Conservation (phyloP, 2,329 filamentous ascomycete species). For the Teratosphaeria nubilosa region DNA sequence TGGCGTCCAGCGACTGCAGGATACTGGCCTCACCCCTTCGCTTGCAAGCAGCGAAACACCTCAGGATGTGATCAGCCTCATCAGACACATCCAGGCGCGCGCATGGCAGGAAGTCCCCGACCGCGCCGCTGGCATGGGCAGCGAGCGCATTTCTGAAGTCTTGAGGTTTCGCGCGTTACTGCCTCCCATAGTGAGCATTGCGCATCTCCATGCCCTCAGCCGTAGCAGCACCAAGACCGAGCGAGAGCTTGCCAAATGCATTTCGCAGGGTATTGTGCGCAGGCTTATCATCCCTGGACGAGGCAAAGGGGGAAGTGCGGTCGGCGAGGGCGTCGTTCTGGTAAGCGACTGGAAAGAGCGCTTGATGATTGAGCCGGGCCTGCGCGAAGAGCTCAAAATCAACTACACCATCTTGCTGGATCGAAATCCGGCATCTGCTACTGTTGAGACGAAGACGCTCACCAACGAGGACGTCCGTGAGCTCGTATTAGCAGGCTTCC, state of each 20-base stretch:
- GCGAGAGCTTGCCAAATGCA: conserved; percentile 54
- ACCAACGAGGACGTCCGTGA: conserved; percentile 41
- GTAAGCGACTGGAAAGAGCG: conserved; percentile 43
- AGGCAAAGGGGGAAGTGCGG: conserved; percentile 45
- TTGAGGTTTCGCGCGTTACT: conserved; percentile 50
- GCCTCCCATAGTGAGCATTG: conserved; percentile 55
- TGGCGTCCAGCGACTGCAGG: conserved; percentile 44
- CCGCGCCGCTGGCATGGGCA: conserved; percentile 50
- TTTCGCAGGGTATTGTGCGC: conserved; percentile 47
- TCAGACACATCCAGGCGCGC: conserved; percentile 48
- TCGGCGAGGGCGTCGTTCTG: conserved; percentile 57
- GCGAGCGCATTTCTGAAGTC: conserved; percentile 52
- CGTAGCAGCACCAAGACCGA: conserved; percentile 54
- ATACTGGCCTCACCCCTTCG: conserved; percentile 45
- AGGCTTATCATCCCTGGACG: conserved; percentile 54
- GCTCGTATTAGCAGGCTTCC: conserved; percentile 56
- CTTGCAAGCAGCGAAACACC: conserved; percentile 52
- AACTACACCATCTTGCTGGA: conserved; percentile 45
- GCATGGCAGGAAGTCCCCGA: conserved; percentile 58
- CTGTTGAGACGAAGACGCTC: conserved; percentile 34
- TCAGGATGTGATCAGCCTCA: conserved; percentile 40
- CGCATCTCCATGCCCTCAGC: conserved; percentile 57
- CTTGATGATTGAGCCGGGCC: conserved; percentile 12
- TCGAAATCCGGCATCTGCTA: conserved; percentile 39
- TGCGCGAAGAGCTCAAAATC: conserved; percentile 31